Percentiles rank a stretch among this genome's conserved stretches.
Conservation (phyloP, 1,284 basidiomycete species). For the Macrocystidia cucumis region DNA sequence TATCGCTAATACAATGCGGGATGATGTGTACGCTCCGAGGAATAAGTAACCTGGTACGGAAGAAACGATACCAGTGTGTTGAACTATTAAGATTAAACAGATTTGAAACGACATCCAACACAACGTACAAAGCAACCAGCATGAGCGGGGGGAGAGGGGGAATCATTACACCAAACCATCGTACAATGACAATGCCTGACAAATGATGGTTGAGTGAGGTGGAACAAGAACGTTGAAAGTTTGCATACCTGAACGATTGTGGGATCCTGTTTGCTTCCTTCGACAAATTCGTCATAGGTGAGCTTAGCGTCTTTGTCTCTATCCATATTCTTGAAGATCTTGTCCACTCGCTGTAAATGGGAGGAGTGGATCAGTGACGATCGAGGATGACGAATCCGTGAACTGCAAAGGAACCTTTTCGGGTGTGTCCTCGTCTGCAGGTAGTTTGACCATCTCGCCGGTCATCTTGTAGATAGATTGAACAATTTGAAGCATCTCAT, state of each 20-base stretch:
- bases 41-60: no score
- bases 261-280: conserved; percentile 95
- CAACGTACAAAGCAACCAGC: no score
- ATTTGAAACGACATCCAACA: no score
- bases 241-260: conserved; percentile 87
- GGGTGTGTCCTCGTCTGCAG: conserved; percentile 96
- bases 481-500: conserved; percentile 98
- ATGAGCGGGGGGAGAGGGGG: no score
- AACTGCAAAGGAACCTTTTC: conserved; percentile 62
- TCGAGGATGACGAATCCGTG: no score
- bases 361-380: no score
- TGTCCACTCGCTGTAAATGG: conserved; percentile 82
- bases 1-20: no score
- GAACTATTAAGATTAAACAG: no score
- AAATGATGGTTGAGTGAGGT: conserved; percentile 9
- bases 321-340: conserved; percentile 94
- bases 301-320: conserved; percentile 84
- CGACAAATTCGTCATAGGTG: conserved; percentile 93
- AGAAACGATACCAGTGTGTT: no score
- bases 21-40: no score
- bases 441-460: conserved; percentile 97
- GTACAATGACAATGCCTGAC: conserved; percentile 69
- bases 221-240: conserved; percentile 8
- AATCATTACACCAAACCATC: conserved; percentile 59
- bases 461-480: conserved; percentile 98